Conservation (phyloP, 106 monocot genomes). For the Dioscorea zingiberensis region DNA sequence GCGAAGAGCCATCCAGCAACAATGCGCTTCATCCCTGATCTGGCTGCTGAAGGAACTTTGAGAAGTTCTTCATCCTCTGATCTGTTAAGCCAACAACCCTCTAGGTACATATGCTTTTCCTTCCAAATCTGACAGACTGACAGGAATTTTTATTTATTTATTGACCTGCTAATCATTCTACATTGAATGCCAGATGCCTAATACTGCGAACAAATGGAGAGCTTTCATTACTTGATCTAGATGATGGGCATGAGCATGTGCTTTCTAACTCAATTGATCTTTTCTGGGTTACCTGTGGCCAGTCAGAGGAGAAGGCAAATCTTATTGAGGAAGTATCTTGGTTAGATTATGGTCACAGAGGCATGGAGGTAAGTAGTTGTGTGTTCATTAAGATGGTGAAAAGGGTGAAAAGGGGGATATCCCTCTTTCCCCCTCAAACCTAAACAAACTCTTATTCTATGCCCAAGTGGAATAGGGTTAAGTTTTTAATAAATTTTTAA, state of each 20-base stretch:
- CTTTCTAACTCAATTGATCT: slow-evolving; percentile 85
- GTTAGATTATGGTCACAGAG: slow-evolving; percentile 94
- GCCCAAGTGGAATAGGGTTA: slow-evolving; percentile 67
- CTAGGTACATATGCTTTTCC: slow-evolving; percentile 44
- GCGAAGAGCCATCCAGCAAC: slow-evolving; percentile 88
- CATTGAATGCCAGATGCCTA: slow-evolving; percentile 62
- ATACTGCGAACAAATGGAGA: slow-evolving; percentile 92
- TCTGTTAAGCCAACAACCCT: slow-evolving; percentile 49
- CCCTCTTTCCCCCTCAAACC: neutral
- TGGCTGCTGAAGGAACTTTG: slow-evolving; percentile 11
- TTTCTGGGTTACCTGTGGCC: slow-evolving; percentile 94
- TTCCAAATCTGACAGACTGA: neutral
- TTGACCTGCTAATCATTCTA: slow-evolving; percentile 10
- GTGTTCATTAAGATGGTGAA: no score
- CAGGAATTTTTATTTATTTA: neutral
- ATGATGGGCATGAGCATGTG: slow-evolving; percentile 91
- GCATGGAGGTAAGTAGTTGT: slow-evolving; percentile 74
- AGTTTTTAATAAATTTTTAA: slow-evolving; percentile 57
- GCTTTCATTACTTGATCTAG: slow-evolving; percentile 94
- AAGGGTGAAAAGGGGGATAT: no score
- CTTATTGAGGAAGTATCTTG: slow-evolving; percentile 98
- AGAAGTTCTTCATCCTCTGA: slow-evolving; percentile 18
- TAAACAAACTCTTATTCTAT: slow-evolving; percentile 15
- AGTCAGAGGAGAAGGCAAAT: slow-evolving; percentile 83
- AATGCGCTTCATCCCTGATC: slow-evolving; percentile 89